These are phyloP conservation scores for Moricandia moricandioides DNA, from an alignment of 345 rosid genomes.

Conservation along the genomic window DNA sequence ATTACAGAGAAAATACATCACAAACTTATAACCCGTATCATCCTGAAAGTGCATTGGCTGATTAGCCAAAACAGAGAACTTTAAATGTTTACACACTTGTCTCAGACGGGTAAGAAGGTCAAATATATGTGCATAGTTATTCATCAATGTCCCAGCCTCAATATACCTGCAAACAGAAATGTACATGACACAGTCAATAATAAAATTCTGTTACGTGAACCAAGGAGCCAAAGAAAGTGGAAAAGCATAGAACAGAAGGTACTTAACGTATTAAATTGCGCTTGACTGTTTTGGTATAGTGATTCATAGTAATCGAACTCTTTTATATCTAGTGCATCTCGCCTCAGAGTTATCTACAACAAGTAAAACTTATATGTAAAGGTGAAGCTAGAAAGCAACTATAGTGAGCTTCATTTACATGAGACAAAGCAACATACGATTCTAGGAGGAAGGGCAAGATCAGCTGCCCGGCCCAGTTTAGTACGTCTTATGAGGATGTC, in stretches of 20 bases:
- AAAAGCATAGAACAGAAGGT: neutral
- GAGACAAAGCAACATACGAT: conserved; percentile 50
- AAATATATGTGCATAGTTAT: conserved; percentile 94
- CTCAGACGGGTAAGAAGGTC: conserved; percentile 96
- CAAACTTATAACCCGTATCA: conserved; percentile 9
- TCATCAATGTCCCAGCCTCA: conserved; percentile 79
- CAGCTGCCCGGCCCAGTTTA: conserved; percentile 91
- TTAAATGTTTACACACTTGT: conserved; percentile 54
- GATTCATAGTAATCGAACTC: conserved; percentile 90
- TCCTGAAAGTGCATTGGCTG: neutral
- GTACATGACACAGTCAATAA: conserved; percentile 8
- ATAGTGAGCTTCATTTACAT: conserved; percentile 7
- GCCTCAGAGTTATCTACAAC: conserved; percentile 71
- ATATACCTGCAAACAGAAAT: conserved; percentile 58
- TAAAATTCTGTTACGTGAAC: neutral
- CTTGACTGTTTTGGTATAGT: conserved; percentile 75
- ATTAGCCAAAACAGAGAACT: conserved; percentile 8
- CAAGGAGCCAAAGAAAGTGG: conserved; percentile 19
- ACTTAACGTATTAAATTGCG: conserved; percentile 85
- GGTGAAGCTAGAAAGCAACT: conserved; percentile 7
- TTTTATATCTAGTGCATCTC: conserved; percentile 73
- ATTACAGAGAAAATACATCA: conserved; percentile 30
- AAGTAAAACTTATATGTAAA: neutral
- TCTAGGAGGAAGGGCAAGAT: conserved; percentile 98
- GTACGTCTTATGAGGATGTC: conserved; percentile 80